Percentiles rank a stretch among this genome's conserved stretches.
Conservation (phyloP, 805 yeast genomes). For the Tetrapisispora nanseiensis region DNA sequence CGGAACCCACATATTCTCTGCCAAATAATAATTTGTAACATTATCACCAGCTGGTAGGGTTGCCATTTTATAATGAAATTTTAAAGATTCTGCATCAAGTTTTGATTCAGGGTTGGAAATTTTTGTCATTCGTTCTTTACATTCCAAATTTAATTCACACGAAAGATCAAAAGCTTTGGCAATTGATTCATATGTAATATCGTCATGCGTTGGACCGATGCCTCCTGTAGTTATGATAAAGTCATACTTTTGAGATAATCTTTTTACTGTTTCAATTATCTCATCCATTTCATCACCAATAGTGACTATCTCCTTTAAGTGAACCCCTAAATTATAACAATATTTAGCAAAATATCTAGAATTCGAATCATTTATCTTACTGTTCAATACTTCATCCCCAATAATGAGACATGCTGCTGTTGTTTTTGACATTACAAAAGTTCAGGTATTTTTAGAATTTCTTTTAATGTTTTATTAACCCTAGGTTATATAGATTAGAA, state of each 20-base stretch:
- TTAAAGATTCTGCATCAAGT: slow-evolving; percentile 35
- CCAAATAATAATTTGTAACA: slow-evolving; percentile 39
- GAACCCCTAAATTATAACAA: slow-evolving; percentile 61
- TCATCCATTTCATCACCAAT: slow-evolving; percentile 70
- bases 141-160: slow-evolving; percentile 42
- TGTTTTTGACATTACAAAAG: slow-evolving; percentile 19
- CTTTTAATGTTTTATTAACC: too few relatives aligned
- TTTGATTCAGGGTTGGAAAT: slow-evolving; percentile 33
- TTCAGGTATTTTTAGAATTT: too few relatives aligned
- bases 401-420: slow-evolving; percentile 38
- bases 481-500: too few relatives aligned
- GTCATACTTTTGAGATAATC: slow-evolving; percentile 43
- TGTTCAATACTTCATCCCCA: slow-evolving; percentile 84
- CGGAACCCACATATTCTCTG: slow-evolving; percentile 72
- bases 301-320: slow-evolving; percentile 54
- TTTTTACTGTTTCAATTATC: slow-evolving; percentile 42
- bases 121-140: slow-evolving; percentile 49
- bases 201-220: slow-evolving; percentile 88
- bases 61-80: slow-evolving; percentile 73
- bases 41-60: slow-evolving; percentile 47
- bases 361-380: slow-evolving; percentile 74
- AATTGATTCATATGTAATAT: slow-evolving; percentile 70
- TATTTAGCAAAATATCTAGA: slow-evolving; percentile 60
- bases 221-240: slow-evolving; percentile 55
- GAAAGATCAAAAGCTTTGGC: slow-evolving; percentile 52